Base-by-base conservation (phyloP, 1,284 basidiomycete species). In the Ganoderma boninense region DNA sequence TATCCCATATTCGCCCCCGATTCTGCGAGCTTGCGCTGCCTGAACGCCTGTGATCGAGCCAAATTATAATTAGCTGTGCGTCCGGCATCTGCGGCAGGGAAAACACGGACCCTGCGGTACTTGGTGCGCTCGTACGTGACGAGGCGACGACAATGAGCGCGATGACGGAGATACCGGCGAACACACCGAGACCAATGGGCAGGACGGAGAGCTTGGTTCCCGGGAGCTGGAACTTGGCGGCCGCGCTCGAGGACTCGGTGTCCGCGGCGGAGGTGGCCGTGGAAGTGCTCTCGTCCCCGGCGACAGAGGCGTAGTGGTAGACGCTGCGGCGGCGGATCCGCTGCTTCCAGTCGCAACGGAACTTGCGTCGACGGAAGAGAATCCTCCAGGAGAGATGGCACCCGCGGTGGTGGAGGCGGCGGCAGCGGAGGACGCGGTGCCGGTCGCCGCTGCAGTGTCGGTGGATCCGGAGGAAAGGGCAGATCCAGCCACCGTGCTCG, bases 121-220 rank as follows among this genome's bases (percentile, higher is more conserved):
- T 91, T 93, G 40, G 92, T 90, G 65, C 94, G 87, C 84, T 95
- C 93, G 78, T 91, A 94, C 29, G 93, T 95, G 70, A 95, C 93
- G 77, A 94, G 82, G 87, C 90, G 71, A 95, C 92, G n/a, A 92
- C 89, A 72, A 92, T 89, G 75, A 95, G 80, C 26, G 90, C 91
- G 77, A 95, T 91, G 14, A 92, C 90, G 32, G 92, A 93, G 71
- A 95, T 91, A 74, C 92, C 93, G 61, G 91, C 93, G 78, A 93
- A 95, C 23, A 95, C 86, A 68, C 91, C 92, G 63, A 95, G 84
- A 75, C 94, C 94, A 73, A 95, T 90, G 0, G 94, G 94, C 63
- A 95, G 84, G 4, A 95, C 93, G 46, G 89, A 87, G 29, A 95
- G 77, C 68, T 85, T 85, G 81, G 89, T 92, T 32, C 94, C 93